phyloP scores from a whole-genome alignment of 2,329 filamentous ascomycete species.

The Endocalyx cinctus region DNA sequence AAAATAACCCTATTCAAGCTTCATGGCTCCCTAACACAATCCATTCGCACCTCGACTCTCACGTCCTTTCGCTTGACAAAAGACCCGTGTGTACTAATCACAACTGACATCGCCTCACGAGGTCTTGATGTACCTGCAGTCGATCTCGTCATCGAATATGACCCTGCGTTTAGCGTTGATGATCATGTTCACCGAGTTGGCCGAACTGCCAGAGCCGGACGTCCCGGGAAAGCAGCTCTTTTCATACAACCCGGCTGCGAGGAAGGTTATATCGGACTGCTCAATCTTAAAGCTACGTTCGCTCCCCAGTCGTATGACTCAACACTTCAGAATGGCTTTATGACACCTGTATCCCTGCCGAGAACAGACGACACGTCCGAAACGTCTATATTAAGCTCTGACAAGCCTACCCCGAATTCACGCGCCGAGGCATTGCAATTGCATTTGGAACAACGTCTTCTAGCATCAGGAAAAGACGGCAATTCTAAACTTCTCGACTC shows the following conservation, averaged over 20 bases:
- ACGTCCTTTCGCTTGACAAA: constrained; percentile 70
- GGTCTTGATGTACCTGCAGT: constrained; percentile 94
- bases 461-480: constrained; percentile 29
- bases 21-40: constrained; percentile 86
- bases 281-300: constrained; percentile 49
- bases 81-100: constrained; percentile 77
- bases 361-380: constrained; percentile 53
- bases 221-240: constrained; percentile 78
- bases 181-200: constrained; percentile 95
- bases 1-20: constrained; percentile 76
- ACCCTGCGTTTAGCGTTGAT: constrained; percentile 87
- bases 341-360: constrained; percentile 57
- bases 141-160: constrained; percentile 92
- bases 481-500: constrained; percentile 65
- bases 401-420: constrained; percentile 39
- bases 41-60: constrained; percentile 81
- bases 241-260: constrained; percentile 90
- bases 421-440: constrained; percentile 54
- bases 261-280: constrained; percentile 79
- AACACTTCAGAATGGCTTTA: constrained; percentile 62
- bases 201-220: constrained; percentile 87
- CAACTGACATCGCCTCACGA: constrained; percentile 92
- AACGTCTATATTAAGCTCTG: constrained; percentile 42
- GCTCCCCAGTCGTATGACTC: constrained; percentile 48
- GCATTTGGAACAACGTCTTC: constrained; percentile 55